Conservation (phyloP, 1,284 basidiomycete species). For the Sphagnurus paluster region DNA sequence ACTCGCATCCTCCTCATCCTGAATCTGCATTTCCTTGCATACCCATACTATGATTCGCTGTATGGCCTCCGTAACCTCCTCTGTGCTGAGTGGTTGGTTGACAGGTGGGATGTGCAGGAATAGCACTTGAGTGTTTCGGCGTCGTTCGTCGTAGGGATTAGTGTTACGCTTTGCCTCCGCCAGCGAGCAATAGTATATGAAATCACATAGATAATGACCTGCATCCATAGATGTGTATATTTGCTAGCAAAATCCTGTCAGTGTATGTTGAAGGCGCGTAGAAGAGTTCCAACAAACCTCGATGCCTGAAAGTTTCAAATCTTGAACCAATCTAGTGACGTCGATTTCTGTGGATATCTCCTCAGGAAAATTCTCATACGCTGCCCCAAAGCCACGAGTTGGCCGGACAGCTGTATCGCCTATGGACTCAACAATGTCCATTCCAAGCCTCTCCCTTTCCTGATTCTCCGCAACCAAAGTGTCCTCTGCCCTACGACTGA, state of each 20-base stretch:
- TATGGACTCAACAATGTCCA: constrained; percentile 32
- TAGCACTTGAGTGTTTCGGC: constrained; percentile 56
- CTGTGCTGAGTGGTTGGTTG: constrained; percentile 57
- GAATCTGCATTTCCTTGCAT: constrained; percentile 41
- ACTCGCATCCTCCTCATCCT: constrained; percentile 30
- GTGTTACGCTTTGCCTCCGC: constrained; percentile 61
- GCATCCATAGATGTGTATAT: constrained; percentile 75
- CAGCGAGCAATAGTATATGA: constrained; percentile 77
- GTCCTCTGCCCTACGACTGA: constrained; percentile 27
- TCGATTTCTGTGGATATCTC: constrained; percentile 47
- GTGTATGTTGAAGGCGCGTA: background rate
- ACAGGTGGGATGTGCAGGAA: constrained; percentile 74
- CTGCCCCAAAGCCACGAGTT: constrained; percentile 40
- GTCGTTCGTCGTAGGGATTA: constrained; percentile 55
- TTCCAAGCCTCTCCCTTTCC: constrained; percentile 35
- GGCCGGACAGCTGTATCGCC: constrained; percentile 32
- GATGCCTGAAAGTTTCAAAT: constrained; percentile 56
- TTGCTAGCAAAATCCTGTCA: constrained; percentile 40
- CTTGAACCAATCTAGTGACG: constrained; percentile 47
- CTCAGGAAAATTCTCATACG: constrained; percentile 42
- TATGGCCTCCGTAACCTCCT: constrained; percentile 67
- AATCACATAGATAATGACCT: constrained; percentile 77
- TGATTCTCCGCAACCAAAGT: constrained; percentile 31
- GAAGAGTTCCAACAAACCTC: constrained; percentile 44
- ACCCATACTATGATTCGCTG: constrained; percentile 60